Base-by-base conservation (phyloP, 1,284 basidiomycete genomes). In the Stygiomarasmius scandens region DNA sequence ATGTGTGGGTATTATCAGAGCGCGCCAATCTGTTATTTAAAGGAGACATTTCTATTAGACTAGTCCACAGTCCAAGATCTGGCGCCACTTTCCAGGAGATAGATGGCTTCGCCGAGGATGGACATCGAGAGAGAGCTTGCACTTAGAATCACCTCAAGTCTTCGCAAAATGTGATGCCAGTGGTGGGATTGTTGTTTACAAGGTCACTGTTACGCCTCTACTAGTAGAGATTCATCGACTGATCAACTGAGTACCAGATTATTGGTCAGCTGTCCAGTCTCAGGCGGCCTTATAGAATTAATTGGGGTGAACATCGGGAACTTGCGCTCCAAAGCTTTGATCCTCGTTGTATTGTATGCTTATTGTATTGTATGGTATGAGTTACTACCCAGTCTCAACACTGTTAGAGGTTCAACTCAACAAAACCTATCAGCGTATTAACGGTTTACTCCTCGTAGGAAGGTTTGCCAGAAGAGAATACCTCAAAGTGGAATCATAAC, bases 271-370 rank as follows among this genome's bases (percentile, higher is more conserved):
- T 90, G 67, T 75, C 83, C 6, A 83, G 83, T 64, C 79, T 93
- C 16, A 91, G 93, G 69, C n/a, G n/a, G n/a, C n/a, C n/a, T n/a
- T n/a, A 93, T 93, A 58, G 92, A 90, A 49, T 91, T 93, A 72
- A 87, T 92, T 73, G 90, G 89, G 62, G 89, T 45, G 27, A 43
- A 32, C 45, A 25, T 12, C 23, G 10, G 55, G 10, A 4, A 25
- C 34, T 32, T 22, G 27, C 44, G n/a, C n/a, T n/a, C n/a, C n/a
- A n/a, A n/a, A 61, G 52, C 19, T 84, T 93, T 66, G 90, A 92
- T 69, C 91, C 91, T 32, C 22, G 76, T 62, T 53, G 53, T 29
- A 20, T 45, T 49, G 57, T 52, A 49, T 60, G 14, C 56, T 64
- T 45, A 60, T 23, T 48, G 19, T 19, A 25, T 51, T n/a, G n/a